These are phyloP conservation scores for Albophoma yamanashiensis DNA, from an alignment of 2,329 filamentous ascomycete genomes.

Conservation along the genomic window DNA sequence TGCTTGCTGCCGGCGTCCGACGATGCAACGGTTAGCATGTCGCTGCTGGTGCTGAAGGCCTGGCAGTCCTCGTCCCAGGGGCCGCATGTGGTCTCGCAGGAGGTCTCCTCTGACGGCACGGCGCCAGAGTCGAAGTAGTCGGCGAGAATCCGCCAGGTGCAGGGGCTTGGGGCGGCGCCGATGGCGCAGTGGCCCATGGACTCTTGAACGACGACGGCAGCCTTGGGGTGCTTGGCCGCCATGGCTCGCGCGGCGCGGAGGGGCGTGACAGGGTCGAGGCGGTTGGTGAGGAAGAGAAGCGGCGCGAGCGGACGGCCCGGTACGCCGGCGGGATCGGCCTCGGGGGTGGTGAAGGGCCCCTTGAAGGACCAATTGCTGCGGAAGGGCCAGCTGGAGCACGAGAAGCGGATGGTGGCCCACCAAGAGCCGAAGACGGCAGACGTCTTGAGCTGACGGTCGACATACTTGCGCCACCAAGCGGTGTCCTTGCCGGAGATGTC, in stretches of 20 bases:
- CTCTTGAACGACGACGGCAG: not conserved
- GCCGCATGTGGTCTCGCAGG: not conserved
- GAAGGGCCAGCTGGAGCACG: not conserved
- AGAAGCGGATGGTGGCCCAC: not conserved
- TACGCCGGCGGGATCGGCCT: not conserved
- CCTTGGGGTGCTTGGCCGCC: not conserved
- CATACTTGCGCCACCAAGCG: not conserved
- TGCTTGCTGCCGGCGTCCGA: not conserved
- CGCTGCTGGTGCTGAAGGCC: not conserved
- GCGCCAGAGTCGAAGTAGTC: not conserved
- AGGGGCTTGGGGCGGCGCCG: not conserved
- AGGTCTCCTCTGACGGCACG: not conserved
- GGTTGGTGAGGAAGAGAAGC: not conserved
- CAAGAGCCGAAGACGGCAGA: not conserved
- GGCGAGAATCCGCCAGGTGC: not conserved
- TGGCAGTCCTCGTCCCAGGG: not conserved
- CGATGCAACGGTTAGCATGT: not conserved
- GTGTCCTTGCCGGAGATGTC: not conserved
- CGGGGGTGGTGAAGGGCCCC: not conserved
- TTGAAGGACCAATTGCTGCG: not conserved
- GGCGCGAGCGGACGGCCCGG: not conserved
- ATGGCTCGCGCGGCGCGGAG: not conserved
- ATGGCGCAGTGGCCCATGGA: not conserved
- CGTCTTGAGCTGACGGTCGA: not conserved
- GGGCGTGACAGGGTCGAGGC: not conserved